Percentiles rank a stretch among this genome's conserved stretches.
Evolutionary conservation across 2,329 filamentous ascomycete genomes (phyloP).

Genomic region (Penicillium sp.): DNA sequence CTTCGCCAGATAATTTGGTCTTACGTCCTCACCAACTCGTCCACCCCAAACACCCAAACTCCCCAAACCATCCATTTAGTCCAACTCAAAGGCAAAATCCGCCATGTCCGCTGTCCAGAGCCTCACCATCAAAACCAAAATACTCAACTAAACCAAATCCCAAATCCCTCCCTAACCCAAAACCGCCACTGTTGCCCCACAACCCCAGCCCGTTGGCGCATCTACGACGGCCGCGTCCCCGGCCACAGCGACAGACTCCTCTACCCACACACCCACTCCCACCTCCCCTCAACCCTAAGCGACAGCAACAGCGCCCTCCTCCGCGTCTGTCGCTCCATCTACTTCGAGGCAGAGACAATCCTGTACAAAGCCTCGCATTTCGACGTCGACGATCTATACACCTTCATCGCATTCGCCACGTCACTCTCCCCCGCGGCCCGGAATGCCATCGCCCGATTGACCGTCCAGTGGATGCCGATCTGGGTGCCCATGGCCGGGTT

Average conservation of each 20-base stretch:
- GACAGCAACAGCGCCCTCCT: conserved; percentile 27
- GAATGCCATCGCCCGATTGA: conserved; percentile 21
- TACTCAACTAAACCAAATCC: background rate
- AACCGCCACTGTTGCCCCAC: conserved; percentile 36
- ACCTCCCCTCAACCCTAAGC: conserved; percentile 25
- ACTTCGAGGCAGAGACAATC: conserved; percentile 31
- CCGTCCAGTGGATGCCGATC: conserved; percentile 35
- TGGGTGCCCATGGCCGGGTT: conserved; percentile 35
- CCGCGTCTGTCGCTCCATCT: conserved; percentile 34
- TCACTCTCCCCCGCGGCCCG: conserved; percentile 22
- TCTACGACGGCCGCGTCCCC: conserved; percentile 17
- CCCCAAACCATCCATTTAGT: conserved; percentile 36
- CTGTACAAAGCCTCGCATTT: conserved; percentile 32
- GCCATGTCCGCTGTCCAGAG: conserved; percentile 32
- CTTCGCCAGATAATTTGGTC: conserved; percentile 40
- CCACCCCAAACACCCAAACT: background rate
- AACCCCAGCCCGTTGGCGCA: conserved; percentile 33
- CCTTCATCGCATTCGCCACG: conserved; percentile 34
- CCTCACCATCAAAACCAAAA: background rate
- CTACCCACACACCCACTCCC: conserved; percentile 35
- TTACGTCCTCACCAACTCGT: conserved; percentile 33
- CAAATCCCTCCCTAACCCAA: conserved; percentile 22
- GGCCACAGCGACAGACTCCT: conserved; percentile 24
- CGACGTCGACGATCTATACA: conserved; percentile 38
- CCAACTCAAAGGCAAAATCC: conserved; percentile 34